Base-by-base conservation (phyloP, 2,329 filamentous ascomycete species). In the Fusarium sp. region DNA sequence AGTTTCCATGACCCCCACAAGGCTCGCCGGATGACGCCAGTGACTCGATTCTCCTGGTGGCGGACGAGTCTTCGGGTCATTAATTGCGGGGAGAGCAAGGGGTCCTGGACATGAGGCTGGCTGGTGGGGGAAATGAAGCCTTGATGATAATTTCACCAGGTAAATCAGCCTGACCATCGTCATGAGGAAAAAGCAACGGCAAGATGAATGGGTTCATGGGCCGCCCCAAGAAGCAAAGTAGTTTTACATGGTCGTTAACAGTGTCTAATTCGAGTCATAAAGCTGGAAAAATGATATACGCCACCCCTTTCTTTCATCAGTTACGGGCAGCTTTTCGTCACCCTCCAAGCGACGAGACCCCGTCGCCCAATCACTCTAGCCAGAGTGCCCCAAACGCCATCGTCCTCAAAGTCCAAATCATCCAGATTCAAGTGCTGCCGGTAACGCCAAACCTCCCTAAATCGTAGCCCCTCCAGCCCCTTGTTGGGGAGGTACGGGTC, bases 341-440 rank as follows among this genome's bases (percentile, higher is more conserved):
- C 87, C 66, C 90, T 87, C 90, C 90, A 92, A 40, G 87, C 88
- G 36, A 86, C 87, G 17, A 92, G 81, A 7, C 91, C 91, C 58
- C 91, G 84, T 73, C 90, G 85, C 40, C 91, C 91, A 73, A 94
- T 83, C 5, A 95, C 92, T 74, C 93, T 85, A 38, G 86, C 84
- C 53, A 96, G 81, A 9, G 93, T 95, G 69, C 88, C 85, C 91
- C 90, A 92, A 59, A 95, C 85, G 7, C 93, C 93, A 75, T 95
- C 93, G 69, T 93, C 91, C 3, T 85, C 92, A 84, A 94, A 94
- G 79, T 95, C 93, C 79, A 96, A 84, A 81, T 96, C 93, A 80
- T 96, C 93, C 46, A 96, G 83, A 77, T 94, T 95, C 36, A 96
- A 81, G 81, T 96, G 93, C 64, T 87, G 85, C 55, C 82, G 84